These are phyloP conservation scores for Megacollybia platyphylla DNA, from an alignment of 1,284 basidiomycete genomes.

Conservation along the genomic window DNA sequence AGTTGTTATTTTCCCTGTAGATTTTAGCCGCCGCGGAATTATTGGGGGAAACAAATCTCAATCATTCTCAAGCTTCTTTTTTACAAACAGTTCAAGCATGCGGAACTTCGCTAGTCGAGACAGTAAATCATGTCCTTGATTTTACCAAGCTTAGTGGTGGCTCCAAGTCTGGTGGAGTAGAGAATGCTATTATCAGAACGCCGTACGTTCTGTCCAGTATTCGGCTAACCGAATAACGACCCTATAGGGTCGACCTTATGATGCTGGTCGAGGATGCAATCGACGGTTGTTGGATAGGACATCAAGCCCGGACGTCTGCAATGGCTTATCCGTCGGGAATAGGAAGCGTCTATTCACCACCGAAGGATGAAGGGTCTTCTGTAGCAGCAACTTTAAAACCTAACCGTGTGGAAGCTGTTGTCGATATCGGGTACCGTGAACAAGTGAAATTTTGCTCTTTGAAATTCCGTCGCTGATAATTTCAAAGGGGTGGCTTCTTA, in stretches of 20 bases:
- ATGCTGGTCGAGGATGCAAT: constrained; percentile 91
- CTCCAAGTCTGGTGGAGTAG: constrained; percentile 61
- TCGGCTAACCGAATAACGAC: neutral
- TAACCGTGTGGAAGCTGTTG: constrained; percentile 71
- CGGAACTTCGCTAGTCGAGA: constrained; percentile 73
- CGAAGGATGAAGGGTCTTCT: constrained; percentile 33
- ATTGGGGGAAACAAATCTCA: constrained; percentile 71
- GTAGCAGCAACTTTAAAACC: constrained; percentile 14
- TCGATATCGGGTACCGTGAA: constrained; percentile 70
- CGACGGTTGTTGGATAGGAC: constrained; percentile 92
- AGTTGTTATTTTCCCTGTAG: constrained; percentile 19
- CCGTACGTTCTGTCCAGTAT: constrained; percentile 23
- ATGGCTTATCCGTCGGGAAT: constrained; percentile 59
- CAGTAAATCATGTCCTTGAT: constrained; percentile 93
- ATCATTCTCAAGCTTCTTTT: constrained; percentile 77
- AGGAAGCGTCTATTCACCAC: constrained; percentile 87
- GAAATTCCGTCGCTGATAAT: neutral
- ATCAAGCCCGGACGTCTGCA: constrained; percentile 67
- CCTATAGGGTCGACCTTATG: constrained; percentile 67
- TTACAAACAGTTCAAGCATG: constrained; percentile 84
- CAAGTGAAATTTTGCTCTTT: constrained; percentile 25
- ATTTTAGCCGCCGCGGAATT: constrained; percentile 88
- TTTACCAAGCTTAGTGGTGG: constrained; percentile 94
- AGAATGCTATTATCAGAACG: constrained; percentile 60
- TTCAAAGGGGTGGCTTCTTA: constrained; percentile 72